Conservation (phyloP, 352 stramenopile genomes). For the Aphanomyces euteiches region DNA sequence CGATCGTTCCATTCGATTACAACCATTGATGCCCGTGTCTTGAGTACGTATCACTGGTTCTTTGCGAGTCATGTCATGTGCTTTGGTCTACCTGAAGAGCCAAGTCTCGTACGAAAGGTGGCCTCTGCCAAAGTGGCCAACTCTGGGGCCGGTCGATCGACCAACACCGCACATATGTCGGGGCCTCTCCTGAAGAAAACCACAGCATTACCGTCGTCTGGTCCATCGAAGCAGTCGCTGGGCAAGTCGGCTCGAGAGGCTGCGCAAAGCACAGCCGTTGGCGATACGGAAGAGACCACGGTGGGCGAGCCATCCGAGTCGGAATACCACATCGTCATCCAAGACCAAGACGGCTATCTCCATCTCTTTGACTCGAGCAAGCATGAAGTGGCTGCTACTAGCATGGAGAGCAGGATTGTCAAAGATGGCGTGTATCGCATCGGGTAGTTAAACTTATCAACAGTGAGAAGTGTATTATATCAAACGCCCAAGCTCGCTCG, state of each 20-base stretch:
- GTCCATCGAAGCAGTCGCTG: background rate
- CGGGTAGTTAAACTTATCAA: background rate
- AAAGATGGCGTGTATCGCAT: background rate
- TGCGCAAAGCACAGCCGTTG: background rate
- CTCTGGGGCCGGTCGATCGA: background rate
- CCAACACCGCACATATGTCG: background rate
- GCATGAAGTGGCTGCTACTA: background rate
- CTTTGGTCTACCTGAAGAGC: slow-evolving; percentile 27
- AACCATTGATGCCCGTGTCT: background rate
- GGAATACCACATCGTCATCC: background rate
- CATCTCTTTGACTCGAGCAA: slow-evolving; percentile 1
- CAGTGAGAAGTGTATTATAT: background rate
- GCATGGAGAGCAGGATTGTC: background rate
- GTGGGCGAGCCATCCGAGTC: background rate
- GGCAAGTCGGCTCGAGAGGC: background rate
- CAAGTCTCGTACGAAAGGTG: background rate
- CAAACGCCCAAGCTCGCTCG: background rate
- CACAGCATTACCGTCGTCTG: background rate
- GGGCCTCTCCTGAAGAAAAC: background rate
- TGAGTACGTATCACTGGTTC: slow-evolving; percentile 29
- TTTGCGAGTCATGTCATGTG: slow-evolving; percentile 23
- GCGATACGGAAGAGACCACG: background rate
- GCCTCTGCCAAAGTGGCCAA: background rate
- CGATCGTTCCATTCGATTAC: background rate
- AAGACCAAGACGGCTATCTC: slow-evolving; percentile 1